Conservation (phyloP, 2,329 filamentous ascomycete genomes). For the Hypoxylon rubiginosum region DNA sequence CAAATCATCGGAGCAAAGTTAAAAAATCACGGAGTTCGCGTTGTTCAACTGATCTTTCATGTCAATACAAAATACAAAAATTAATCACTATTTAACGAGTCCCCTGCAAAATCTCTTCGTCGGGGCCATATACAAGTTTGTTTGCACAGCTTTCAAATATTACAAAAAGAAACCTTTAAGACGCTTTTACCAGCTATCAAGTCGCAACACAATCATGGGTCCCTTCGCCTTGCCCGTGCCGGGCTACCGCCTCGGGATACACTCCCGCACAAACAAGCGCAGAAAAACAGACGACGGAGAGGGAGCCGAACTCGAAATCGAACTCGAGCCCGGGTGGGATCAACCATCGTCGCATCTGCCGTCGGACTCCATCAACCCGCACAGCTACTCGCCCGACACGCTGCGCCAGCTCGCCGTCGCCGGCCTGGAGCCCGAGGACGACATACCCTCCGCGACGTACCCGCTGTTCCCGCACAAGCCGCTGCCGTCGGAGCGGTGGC, state of each 20-base stretch:
- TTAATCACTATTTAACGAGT: background rate
- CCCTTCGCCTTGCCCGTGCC: conserved; percentile 51
- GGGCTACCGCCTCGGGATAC: conserved; percentile 45
- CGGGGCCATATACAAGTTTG: no score
- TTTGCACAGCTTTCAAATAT: background rate
- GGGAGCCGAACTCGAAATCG: conserved; percentile 6
- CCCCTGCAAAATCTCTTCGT: background rate
- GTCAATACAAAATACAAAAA: background rate
- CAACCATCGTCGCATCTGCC: conserved; percentile 45
- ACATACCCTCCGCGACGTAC: conserved; percentile 54
- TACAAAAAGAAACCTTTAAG: background rate
- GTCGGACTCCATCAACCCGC: conserved; percentile 63
- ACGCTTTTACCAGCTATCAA: background rate
- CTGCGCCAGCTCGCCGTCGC: conserved; percentile 68
- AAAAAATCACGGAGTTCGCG: conserved; percentile 1
- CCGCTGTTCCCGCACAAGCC: conserved; percentile 67
- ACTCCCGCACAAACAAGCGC: conserved; percentile 51
- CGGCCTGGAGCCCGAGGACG: conserved; percentile 64
- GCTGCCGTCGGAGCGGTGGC: conserved; percentile 45
- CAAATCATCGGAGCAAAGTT: conserved; percentile 7
- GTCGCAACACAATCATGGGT: conserved; percentile 34
- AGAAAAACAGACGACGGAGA: conserved; percentile 43
- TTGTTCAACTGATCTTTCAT: background rate
- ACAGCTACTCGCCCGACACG: conserved; percentile 66
- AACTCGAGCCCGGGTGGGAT: conserved; percentile 23